phyloP scores from a whole-genome alignment of 2,329 filamentous ascomycete genomes.

The Diaporthe citri region DNA sequence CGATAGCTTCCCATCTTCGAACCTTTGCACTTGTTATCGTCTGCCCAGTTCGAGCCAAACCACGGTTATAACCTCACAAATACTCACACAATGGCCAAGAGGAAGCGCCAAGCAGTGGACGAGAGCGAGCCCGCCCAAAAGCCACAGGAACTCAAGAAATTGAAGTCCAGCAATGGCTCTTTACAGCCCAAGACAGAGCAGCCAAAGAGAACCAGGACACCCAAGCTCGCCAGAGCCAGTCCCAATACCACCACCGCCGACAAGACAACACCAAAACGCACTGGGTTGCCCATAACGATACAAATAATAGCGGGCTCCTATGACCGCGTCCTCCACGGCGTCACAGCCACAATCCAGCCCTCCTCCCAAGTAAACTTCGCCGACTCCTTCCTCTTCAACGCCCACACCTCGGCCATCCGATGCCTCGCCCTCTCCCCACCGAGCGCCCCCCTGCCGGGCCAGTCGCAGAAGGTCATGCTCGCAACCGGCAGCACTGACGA shows the following conservation, averaged over 20 bases:
- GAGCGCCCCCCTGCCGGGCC: slow-evolving; percentile 70
- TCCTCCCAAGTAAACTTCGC: slow-evolving; percentile 74
- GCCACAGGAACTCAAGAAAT: slow-evolving; percentile 28
- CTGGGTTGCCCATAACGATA: slow-evolving; percentile 59
- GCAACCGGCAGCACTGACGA: slow-evolving; percentile 95
- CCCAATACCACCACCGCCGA: slow-evolving; percentile 45
- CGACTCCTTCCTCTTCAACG: slow-evolving; percentile 96
- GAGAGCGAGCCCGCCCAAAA: slow-evolving; percentile 39
- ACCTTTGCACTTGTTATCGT: neutral
- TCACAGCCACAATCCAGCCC: slow-evolving; percentile 78
- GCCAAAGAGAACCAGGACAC: slow-evolving; percentile 33
- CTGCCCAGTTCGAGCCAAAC: neutral
- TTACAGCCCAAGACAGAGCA: slow-evolving; percentile 13
- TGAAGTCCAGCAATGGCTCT: slow-evolving; percentile 24
- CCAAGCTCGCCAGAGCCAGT: slow-evolving; percentile 30
- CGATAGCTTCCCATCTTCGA: slow-evolving; percentile 7
- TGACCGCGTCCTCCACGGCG: slow-evolving; percentile 90
- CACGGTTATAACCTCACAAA: neutral
- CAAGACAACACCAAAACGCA: slow-evolving; percentile 59
- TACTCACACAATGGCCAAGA: slow-evolving; percentile 45
- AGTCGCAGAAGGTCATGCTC: slow-evolving; percentile 85
- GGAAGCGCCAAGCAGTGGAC: slow-evolving; percentile 46
- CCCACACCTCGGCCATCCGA: slow-evolving; percentile 89
- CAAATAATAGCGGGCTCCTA: slow-evolving; percentile 96
- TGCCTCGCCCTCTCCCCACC: slow-evolving; percentile 88